Conservation (phyloP, 164 flowering plant species). For the Chimonanthus praecox region DNA sequence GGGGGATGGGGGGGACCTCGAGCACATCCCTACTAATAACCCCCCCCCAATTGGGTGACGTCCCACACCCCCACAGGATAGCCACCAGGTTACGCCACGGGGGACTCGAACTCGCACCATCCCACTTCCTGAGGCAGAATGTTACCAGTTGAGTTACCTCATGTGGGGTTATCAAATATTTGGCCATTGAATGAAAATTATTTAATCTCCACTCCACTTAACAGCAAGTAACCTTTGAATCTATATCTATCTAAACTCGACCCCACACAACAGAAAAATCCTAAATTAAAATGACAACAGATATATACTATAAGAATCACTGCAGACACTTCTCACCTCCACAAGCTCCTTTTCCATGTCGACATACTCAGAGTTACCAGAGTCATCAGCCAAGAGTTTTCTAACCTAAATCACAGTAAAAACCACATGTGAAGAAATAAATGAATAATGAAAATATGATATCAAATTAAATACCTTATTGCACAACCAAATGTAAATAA, state of each 20-base stretch:
- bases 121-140: too few relatives aligned
- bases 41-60: too few relatives aligned
- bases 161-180: too few relatives aligned
- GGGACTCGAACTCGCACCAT: too few relatives aligned
- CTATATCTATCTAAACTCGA: background rate
- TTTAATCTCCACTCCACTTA: background rate
- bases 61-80: too few relatives aligned
- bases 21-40: too few relatives aligned
- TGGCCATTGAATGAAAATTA: too few relatives aligned
- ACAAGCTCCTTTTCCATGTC: conserved; percentile 93
- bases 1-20: too few relatives aligned
- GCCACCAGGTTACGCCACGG: too few relatives aligned
- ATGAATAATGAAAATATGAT: background rate
- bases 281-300: conserved; percentile 1
- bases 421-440: too few relatives aligned
- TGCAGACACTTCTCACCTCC: conserved; percentile 49
- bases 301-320: background rate
- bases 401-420: conserved; percentile 43
- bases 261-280: background rate
- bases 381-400: conserved; percentile 66
- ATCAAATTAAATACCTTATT: background rate
- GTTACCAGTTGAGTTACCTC: too few relatives aligned
- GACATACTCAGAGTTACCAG: conserved; percentile 75
- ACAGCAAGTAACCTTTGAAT: background rate
- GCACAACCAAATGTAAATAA: background rate